Percentiles rank a stretch among this genome's conserved stretches.
phyloP scores from a whole-genome alignment of 768 basidiomycete species.

The Boletus tomentosulus region DNA sequence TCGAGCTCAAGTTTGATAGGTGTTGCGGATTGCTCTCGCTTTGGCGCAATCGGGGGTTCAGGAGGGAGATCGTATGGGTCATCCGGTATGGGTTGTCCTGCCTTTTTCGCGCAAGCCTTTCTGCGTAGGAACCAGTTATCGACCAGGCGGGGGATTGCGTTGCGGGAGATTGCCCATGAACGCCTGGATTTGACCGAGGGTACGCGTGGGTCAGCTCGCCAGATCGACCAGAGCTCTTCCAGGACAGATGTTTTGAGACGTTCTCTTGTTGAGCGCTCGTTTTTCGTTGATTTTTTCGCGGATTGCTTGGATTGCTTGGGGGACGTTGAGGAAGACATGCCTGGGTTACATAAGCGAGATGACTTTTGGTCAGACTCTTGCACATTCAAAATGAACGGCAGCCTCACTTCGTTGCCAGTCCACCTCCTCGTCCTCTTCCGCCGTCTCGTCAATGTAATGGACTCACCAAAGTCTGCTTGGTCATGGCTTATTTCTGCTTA shows the following conservation, averaged over 20 bases:
- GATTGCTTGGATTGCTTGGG: slow-evolving; percentile 7
- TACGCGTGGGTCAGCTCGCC: slow-evolving; percentile 26
- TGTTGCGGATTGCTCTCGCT: slow-evolving; percentile 8
- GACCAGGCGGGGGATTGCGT: slow-evolving; percentile 17
- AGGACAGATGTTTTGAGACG: slow-evolving; percentile 11
- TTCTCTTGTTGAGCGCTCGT: slow-evolving; percentile 2
- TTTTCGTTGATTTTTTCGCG: neutral
- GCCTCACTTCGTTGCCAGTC: slow-evolving; percentile 44
- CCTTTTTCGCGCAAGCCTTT: slow-evolving; percentile 21
- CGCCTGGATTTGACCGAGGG: slow-evolving; percentile 26
- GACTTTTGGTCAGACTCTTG: too few relatives aligned
- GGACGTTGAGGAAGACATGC: slow-evolving; percentile 6
- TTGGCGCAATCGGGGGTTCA: slow-evolving; percentile 1
- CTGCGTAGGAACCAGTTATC: slow-evolving; percentile 28
- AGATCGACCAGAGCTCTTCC: slow-evolving; percentile 28
- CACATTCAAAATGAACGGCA: slow-evolving; percentile 34
- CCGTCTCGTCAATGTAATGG: slow-evolving; percentile 60
- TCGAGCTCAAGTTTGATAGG: slow-evolving; percentile 2
- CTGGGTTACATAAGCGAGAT: slow-evolving; percentile 9
- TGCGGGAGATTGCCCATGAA: slow-evolving; percentile 24
- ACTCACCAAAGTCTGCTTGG: slow-evolving; percentile 4
- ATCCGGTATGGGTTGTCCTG: slow-evolving; percentile 13
- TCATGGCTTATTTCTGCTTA: slow-evolving; percentile 15
- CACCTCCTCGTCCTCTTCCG: slow-evolving; percentile 60
- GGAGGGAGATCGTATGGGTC: slow-evolving; percentile 23